phyloP scores from a whole-genome alignment of 148 eudicot genomes.

The Nyssa sinensis region DNA sequence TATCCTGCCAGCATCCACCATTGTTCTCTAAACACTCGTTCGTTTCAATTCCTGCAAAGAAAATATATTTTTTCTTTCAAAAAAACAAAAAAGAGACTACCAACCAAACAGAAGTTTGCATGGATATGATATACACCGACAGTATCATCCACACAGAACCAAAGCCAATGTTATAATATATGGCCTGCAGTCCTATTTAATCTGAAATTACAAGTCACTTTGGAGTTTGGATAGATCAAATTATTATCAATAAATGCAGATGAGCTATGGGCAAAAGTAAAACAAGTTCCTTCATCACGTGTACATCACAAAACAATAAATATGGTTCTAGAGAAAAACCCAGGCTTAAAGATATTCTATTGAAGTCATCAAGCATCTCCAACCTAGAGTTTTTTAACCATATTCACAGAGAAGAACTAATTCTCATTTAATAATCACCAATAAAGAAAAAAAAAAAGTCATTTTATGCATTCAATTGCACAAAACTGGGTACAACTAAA shows the following conservation, averaged over 20 bases:
- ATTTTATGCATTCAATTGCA: too few species aligned
- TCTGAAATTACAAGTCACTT: not conserved
- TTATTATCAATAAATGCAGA: not conserved
- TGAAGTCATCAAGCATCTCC: not conserved
- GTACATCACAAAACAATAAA: conserved; percentile 1
- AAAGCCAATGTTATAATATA: not conserved
- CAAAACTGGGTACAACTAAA: not conserved
- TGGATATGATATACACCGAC: not conserved
- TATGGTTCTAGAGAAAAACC: not conserved
- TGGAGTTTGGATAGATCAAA: not conserved
- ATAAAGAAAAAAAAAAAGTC: too few species aligned
- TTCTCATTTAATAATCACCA: not conserved
- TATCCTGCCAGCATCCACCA: conserved; percentile 97
- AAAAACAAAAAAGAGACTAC: not conserved
- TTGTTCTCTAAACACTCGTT: conserved; percentile 84
- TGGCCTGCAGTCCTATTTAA: not conserved
- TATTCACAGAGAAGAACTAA: not conserved
- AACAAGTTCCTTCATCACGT: not conserved
- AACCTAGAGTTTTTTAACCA: not conserved
- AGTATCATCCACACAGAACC: not conserved
- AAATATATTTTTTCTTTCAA: not conserved
- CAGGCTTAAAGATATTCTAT: not conserved
- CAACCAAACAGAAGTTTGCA: not conserved
- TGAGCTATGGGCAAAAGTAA: not conserved
- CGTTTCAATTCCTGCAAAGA: conserved; percentile 71